phyloP scores from a whole-genome alignment of 1,284 basidiomycete genomes.

The Leccinum cinnamomeum region DNA sequence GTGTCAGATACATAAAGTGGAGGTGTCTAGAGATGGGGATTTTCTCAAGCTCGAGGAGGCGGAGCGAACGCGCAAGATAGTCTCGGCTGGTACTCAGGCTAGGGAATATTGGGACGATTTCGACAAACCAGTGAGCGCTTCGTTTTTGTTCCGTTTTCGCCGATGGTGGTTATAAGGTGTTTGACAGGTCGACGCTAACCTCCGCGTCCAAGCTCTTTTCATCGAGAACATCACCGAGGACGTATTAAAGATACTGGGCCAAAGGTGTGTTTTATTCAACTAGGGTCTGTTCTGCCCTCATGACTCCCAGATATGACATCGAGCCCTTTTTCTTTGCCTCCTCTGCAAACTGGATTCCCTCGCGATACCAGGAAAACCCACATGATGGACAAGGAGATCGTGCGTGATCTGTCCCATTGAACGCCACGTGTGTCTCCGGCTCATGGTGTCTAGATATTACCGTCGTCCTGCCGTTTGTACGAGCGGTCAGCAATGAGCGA shows the following conservation, averaged over 20 bases:
- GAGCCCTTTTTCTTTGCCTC: slow-evolving; percentile 62
- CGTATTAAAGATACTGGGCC: slow-evolving; percentile 50
- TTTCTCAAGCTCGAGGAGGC: slow-evolving; percentile 17
- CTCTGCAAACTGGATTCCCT: slow-evolving; percentile 55
- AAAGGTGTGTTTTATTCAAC: slow-evolving; percentile 34
- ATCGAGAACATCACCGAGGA: slow-evolving; percentile 46
- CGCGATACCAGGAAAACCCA: slow-evolving; percentile 50
- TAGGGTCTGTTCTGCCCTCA: slow-evolving; percentile 3
- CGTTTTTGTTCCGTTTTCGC: not conserved
- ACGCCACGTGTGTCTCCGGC: not conserved
- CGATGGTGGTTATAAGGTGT: not conserved
- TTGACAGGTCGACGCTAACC: slow-evolving; percentile 32
- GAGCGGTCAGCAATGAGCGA: slow-evolving; percentile 32
- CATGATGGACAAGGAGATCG: slow-evolving; percentile 42
- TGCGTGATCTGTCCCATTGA: slow-evolving; percentile 31
- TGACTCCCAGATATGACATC: slow-evolving; percentile 31
- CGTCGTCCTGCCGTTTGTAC: slow-evolving; percentile 48
- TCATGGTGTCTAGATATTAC: slow-evolving; percentile 43
- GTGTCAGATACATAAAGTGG: slow-evolving; percentile 43
- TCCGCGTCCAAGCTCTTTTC: slow-evolving; percentile 48
- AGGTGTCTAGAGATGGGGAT: slow-evolving; percentile 40
- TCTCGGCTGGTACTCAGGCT: not conserved
- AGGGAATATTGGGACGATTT: slow-evolving; percentile 23
- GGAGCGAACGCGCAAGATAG: slow-evolving; percentile 7
- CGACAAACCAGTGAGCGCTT: slow-evolving; percentile 16